Evolutionary conservation across 1,284 basidiomycete genomes (phyloP).

Genomic region (Ustilago loliicola): DNA sequence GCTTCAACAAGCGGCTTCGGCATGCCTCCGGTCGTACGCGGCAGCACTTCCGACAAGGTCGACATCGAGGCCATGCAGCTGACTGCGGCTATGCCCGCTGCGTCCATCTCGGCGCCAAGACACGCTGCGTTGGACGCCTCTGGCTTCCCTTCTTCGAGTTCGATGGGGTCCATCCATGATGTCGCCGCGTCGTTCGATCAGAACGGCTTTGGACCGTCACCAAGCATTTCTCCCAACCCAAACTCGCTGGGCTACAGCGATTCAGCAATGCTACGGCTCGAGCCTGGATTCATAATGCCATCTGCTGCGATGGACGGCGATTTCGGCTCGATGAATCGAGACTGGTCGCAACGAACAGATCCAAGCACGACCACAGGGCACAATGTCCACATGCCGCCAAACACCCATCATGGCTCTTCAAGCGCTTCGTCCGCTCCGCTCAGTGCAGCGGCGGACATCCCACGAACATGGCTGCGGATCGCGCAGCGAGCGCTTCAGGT

Average conservation of each 20-base stretch:
- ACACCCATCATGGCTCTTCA: not conserved
- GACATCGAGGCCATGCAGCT: constrained; percentile 39
- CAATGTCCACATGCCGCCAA: not conserved
- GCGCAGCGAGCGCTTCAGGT: constrained; percentile 27
- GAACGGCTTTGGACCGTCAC: constrained; percentile 15
- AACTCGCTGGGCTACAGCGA: constrained; percentile 15
- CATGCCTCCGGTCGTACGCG: constrained; percentile 35
- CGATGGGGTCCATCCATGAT: constrained; percentile 1
- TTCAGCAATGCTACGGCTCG: constrained; percentile 28
- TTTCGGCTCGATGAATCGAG: constrained; percentile 8
- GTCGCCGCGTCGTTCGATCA: constrained; percentile 7
- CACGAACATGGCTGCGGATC: constrained; percentile 21
- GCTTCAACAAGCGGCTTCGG: constrained; percentile 32
- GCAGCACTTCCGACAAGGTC: constrained; percentile 32
- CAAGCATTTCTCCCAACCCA: constrained; percentile 15
- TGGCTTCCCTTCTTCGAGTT: not conserved
- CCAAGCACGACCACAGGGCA: not conserved
- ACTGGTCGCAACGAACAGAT: constrained; percentile 25
- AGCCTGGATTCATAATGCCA: constrained; percentile 20
- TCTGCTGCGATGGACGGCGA: constrained; percentile 13
- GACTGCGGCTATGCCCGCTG: constrained; percentile 19
- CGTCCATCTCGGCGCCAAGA: constrained; percentile 16
- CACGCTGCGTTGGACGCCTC: not conserved
- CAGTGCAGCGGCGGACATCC: constrained; percentile 1
- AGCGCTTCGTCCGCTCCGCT: not conserved